Evolutionary conservation across 768 basidiomycete species (phyloP).

Genomic region (Boletellus sp.): DNA sequence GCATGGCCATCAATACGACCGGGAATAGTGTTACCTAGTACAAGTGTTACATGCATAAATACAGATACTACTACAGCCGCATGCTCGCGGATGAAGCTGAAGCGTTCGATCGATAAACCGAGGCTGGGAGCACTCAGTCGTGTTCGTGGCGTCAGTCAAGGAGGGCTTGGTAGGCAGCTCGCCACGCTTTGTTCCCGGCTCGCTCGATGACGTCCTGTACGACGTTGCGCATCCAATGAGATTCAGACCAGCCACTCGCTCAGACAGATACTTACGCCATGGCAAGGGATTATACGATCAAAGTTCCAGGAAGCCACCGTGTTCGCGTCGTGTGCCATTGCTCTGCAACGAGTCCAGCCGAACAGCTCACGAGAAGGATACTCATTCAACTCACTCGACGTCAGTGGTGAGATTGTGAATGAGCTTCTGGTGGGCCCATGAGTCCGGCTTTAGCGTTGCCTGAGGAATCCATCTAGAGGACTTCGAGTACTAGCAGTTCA

Average conservation of each 20-base stretch:
- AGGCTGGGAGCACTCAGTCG: neutral
- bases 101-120: neutral
- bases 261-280: slow-evolving; percentile 39
- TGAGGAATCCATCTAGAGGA: slow-evolving; percentile 29
- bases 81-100: neutral
- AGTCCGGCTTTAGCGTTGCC: slow-evolving; percentile 26
- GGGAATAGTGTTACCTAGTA: neutral
- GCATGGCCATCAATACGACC: neutral
- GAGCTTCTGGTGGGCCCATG: slow-evolving; percentile 29
- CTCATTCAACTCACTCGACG: slow-evolving; percentile 23
- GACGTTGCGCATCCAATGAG: neutral
- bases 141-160: slow-evolving; percentile 11
- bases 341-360: slow-evolving; percentile 23
- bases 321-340: slow-evolving; percentile 61
- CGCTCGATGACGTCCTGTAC: slow-evolving; percentile 59
- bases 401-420: slow-evolving; percentile 20
- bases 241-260: too few relatives aligned
- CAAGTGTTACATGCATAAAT: slow-evolving; percentile 4
- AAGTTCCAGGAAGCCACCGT: slow-evolving; percentile 73
- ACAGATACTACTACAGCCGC: neutral
- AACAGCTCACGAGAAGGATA: neutral
- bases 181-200: slow-evolving; percentile 55
- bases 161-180: slow-evolving; percentile 37
- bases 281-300: slow-evolving; percentile 70
- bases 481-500: slow-evolving; percentile 35